phyloP scores from a whole-genome alignment of 352 stramenopile genomes.

The Pythium vanterpoolii region DNA sequence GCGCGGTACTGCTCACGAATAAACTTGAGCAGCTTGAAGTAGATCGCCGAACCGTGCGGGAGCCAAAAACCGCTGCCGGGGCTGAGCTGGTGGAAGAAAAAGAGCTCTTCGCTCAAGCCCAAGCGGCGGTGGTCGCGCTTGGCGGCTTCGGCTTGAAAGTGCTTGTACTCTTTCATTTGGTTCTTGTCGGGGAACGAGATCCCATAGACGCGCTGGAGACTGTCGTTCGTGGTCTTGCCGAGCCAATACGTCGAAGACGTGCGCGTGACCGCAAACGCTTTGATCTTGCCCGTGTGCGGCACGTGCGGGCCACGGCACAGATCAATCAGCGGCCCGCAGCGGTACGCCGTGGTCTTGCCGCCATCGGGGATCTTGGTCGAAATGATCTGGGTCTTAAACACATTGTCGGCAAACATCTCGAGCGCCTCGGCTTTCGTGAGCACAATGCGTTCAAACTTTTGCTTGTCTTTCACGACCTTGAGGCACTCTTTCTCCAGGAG shows the following conservation, averaged over 20 bases:
- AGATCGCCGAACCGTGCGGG: slow-evolving; percentile 96
- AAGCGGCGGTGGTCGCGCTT: slow-evolving; percentile 95
- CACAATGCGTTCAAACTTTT: slow-evolving; percentile 93
- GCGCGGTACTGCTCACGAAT: slow-evolving; percentile 84
- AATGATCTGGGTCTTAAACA: slow-evolving; percentile 97
- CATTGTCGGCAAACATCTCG: slow-evolving; percentile 99
- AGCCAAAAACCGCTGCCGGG: slow-evolving; percentile 98
- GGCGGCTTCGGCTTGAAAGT: slow-evolving; percentile 93
- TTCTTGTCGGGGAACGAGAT: slow-evolving; percentile 93
- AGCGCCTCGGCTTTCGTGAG: slow-evolving; percentile 93
- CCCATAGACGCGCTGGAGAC: slow-evolving; percentile 96
- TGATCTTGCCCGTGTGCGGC: slow-evolving; percentile 88
- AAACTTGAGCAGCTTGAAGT: slow-evolving; percentile 94
- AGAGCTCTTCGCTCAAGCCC: slow-evolving; percentile 96
- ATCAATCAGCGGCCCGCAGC: slow-evolving; percentile 97
- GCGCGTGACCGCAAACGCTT: slow-evolving; percentile 93
- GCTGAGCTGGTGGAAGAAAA: slow-evolving; percentile 94
- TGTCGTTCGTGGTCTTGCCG: slow-evolving; percentile 96
- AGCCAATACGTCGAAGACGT: slow-evolving; percentile 97
- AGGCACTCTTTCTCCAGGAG: slow-evolving; percentile 92
- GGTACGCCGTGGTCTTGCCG: slow-evolving; percentile 95
- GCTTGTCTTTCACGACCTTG: slow-evolving; percentile 93
- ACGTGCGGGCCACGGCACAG: slow-evolving; percentile 96
- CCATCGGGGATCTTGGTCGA: slow-evolving; percentile 95
- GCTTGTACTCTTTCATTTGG: slow-evolving; percentile 86